phyloP scores from a whole-genome alignment of 352 stramenopile genomes.

The Vaucheria bursata region DNA sequence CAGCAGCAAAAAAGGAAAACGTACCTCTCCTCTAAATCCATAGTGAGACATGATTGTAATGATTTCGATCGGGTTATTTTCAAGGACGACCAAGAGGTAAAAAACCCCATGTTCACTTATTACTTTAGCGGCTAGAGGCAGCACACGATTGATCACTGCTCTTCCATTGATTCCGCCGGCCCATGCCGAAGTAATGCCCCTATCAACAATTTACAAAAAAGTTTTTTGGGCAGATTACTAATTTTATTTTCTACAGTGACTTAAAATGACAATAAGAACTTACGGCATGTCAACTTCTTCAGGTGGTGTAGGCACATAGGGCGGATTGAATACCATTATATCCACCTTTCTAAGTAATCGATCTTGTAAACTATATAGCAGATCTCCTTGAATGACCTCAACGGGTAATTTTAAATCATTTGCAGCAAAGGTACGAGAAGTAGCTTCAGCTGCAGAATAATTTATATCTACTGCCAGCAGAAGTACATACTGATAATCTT shows the following conservation, averaged over 20 bases:
- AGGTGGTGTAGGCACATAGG: slow-evolving; percentile 91
- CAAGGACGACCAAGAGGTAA: slow-evolving; percentile 92
- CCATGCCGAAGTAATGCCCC: slow-evolving; percentile 90
- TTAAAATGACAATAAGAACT: not conserved
- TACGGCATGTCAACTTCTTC: slow-evolving; percentile 79
- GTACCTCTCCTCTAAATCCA: too few species aligned
- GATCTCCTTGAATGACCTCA: slow-evolving; percentile 31
- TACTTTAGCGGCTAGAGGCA: slow-evolving; percentile 70
- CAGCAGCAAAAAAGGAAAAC: too few species aligned
- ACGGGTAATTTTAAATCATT: slow-evolving; percentile 60
- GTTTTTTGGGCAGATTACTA: not conserved
- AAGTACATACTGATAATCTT: slow-evolving; percentile 49
- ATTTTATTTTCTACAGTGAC: not conserved
- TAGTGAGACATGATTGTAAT: slow-evolving; percentile 58
- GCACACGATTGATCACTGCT: slow-evolving; percentile 84
- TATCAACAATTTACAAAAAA: slow-evolving; percentile 39
- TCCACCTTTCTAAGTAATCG: slow-evolving; percentile 64
- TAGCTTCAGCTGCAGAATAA: slow-evolving; percentile 65
- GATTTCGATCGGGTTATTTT: slow-evolving; percentile 92
- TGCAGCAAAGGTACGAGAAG: slow-evolving; percentile 64
- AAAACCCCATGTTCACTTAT: slow-evolving; percentile 73
- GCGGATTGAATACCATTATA: slow-evolving; percentile 94
- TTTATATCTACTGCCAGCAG: slow-evolving; percentile 82
- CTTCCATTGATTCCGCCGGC: slow-evolving; percentile 81
- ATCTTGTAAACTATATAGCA: slow-evolving; percentile 15